A percentile compares a stretch with the other conserved stretches of the same genome.
These are phyloP conservation scores for Neofusicoccum cordaticola DNA, from an alignment of 2,329 filamentous ascomycete genomes.

Conservation along the genomic window DNA sequence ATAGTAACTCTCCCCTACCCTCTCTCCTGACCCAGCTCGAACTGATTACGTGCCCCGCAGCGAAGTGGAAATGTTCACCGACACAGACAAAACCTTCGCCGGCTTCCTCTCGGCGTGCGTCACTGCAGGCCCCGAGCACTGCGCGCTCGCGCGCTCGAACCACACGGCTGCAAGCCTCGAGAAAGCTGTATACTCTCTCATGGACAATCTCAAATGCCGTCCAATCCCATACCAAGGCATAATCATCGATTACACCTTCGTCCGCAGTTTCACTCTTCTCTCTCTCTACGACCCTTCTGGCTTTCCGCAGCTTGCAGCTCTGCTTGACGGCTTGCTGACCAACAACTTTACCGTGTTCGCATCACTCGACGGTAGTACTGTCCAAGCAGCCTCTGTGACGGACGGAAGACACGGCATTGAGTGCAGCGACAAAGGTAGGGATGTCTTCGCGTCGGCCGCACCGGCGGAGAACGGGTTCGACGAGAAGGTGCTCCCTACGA, in stretches of 20 bases:
- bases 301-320: not conserved
- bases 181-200: constrained; percentile 30
- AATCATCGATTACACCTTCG: constrained; percentile 42
- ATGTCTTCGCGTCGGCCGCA: no score
- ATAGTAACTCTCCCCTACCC: constrained; percentile 21
- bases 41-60: not conserved
- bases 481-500: no score
- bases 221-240: constrained; percentile 32
- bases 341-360: not conserved
- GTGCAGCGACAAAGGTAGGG: not conserved
- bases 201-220: constrained; percentile 37
- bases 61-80: constrained; percentile 22
- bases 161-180: constrained; percentile 32
- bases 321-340: not conserved
- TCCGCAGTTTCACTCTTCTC: not conserved
- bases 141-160: constrained; percentile 35
- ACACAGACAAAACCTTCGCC: constrained; percentile 43
- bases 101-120: constrained; percentile 47
- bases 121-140: constrained; percentile 38
- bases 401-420: not conserved
- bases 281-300: not conserved
- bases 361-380: not conserved
- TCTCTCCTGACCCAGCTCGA: not conserved
- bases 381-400: no score
- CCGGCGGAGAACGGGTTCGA: no score